Evolutionary conservation across 441 rosid species (phyloP), one percentile per base, ranked within the genome.

Genomic region (Dalechampia spathulata): DNA sequence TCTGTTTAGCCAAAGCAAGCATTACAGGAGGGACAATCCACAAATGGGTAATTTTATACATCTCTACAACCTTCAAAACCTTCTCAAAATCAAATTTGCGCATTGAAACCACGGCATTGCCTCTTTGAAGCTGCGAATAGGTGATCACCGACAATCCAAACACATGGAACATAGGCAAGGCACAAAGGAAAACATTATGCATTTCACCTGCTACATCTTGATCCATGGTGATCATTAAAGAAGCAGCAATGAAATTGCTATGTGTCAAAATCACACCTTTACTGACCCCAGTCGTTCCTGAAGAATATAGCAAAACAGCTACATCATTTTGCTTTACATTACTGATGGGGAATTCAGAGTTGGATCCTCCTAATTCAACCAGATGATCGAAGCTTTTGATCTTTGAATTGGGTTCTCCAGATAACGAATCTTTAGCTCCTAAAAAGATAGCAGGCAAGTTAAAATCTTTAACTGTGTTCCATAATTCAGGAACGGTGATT

Each of bases 191-290:
- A 16, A 79, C 80, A 13, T 49, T 34, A 50, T 86, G 67, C 58
- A 46, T 16, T 55, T 84, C 89, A 44, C 86, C 83, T 27, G 75
- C 68, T 2, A 77, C 40, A 26, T 83, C 84, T 61, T 82, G 87
- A 64, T 91, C 90, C 83, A 61, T 66, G 0, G 71, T 55, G 21
- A 75, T n/a, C 96, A 79, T 85, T 51, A 60, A 10, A 4, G 87
- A 63, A 1, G 95, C 74, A 5, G 96, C 90, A 5, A 91, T 86
- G 63, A 81, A 86, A 50, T 87, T 91, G 61, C 79, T 59, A 57
- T 91, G 98, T 17, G 93, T 83, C 67, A 87, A 65, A 17, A 85
- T 49, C n/a, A 87, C 96, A 1, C 98, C 98, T 68, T 91, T 87
- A 63, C 98, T 87, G 15, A 27, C 39, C 17, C 98, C 95, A 6